Conservation (phyloP, 1,284 basidiomycete genomes). For the Pyrrhoderma noxium region DNA sequence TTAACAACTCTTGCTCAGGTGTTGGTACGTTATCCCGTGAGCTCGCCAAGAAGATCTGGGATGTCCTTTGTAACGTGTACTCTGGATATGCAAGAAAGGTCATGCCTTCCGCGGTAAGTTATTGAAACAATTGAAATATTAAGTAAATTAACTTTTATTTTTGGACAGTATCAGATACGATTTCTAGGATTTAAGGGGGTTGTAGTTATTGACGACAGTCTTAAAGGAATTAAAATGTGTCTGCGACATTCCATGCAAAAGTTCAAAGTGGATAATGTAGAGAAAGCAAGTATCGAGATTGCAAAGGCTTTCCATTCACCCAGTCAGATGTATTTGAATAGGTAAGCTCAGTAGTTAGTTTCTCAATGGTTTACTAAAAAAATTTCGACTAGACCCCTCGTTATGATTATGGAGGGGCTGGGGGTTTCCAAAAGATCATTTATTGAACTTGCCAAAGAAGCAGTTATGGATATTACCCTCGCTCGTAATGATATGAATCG, state of each 20-base stretch:
- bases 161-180: conserved; percentile 62
- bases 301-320: conserved; percentile 53
- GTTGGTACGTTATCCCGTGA: no score
- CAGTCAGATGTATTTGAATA: conserved; percentile 53
- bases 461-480: conserved; percentile 44
- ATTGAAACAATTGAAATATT: no score
- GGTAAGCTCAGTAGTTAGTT: conserved; percentile 35
- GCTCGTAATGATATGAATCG: conserved; percentile 46
- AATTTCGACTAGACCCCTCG: conserved; percentile 41
- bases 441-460: conserved; percentile 44
- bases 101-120: no score
- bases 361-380: neutral
- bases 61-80: no score
- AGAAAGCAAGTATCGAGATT: conserved; percentile 58
- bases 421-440: conserved; percentile 50
- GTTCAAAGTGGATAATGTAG: conserved; percentile 45
- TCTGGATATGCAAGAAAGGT: no score
- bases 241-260: conserved; percentile 70
- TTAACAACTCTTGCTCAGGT: no score
- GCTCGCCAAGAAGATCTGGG: no score
- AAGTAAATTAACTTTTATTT: no score
- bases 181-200: conserved; percentile 75
- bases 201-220: conserved; percentile 51
- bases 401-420: conserved; percentile 65
- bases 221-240: conserved; percentile 50